Percentiles rank a stretch among this genome's conserved stretches.
Evolutionary conservation across 2,329 filamentous ascomycete genomes (phyloP).

Genomic region (Epichloe aotearoae): DNA sequence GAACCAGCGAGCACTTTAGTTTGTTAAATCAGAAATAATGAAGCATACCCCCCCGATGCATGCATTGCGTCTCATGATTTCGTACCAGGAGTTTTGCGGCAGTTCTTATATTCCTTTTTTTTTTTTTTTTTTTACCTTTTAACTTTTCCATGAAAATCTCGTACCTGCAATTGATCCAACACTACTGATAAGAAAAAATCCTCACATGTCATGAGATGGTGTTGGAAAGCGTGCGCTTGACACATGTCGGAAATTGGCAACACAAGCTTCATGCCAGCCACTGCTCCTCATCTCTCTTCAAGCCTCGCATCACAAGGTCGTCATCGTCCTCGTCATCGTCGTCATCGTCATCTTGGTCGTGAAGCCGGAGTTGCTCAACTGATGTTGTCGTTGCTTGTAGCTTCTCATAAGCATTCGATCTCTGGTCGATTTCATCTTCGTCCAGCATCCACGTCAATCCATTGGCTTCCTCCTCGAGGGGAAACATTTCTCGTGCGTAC

Average conservation of each 20-base stretch:
- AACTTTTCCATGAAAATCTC: neutral
- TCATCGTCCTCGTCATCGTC: conserved; percentile 42
- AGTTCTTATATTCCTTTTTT: neutral
- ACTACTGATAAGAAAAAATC: neutral
- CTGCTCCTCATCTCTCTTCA: conserved; percentile 44
- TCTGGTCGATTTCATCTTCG: conserved; percentile 28
- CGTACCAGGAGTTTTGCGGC: neutral
- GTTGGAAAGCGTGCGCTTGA: neutral
- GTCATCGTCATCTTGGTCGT: conserved; percentile 28
- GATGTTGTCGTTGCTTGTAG: conserved; percentile 20
- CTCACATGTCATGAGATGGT: neutral
- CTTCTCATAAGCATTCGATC: conserved; percentile 21
- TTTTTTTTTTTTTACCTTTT: neutral
- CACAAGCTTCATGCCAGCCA: conserved; percentile 35
- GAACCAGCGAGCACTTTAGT: neutral
- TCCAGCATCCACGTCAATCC: conserved; percentile 83
- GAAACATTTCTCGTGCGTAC: conserved; percentile 88
- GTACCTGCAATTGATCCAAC: neutral
- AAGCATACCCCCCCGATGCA: neutral
- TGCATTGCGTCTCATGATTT: neutral
- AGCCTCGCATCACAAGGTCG: conserved; percentile 42
- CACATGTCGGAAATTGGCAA: neutral
- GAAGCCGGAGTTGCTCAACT: conserved; percentile 27
- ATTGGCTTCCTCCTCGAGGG: conserved; percentile 87
- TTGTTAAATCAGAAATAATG: neutral